These are phyloP conservation scores for Neoarthrinium moseri DNA, from an alignment of 2,329 filamentous ascomycete species.

Conservation along the genomic window DNA sequence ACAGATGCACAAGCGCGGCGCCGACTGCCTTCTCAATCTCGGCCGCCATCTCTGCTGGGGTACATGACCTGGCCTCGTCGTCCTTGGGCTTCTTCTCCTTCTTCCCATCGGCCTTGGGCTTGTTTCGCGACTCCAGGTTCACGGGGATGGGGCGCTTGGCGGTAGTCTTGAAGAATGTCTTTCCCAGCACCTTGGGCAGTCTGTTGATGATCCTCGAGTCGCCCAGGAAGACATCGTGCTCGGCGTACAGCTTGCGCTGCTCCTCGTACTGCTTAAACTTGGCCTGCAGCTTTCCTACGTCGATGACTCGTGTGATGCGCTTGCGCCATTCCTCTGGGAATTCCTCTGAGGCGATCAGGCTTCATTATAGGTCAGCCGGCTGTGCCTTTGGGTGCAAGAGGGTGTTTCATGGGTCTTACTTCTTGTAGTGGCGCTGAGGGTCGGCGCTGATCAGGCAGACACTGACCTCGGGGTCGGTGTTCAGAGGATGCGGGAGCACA, in stretches of 20 bases:
- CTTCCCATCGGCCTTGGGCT: constrained; percentile 59
- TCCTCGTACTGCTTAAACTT: constrained; percentile 90
- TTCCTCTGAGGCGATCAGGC: constrained; percentile 72
- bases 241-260: constrained; percentile 75
- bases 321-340: constrained; percentile 67
- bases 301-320: constrained; percentile 75
- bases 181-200: constrained; percentile 78
- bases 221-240: constrained; percentile 92
- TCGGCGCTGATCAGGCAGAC: constrained; percentile 80
- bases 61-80: constrained; percentile 41
- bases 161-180: constrained; percentile 85
- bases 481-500: constrained; percentile 71
- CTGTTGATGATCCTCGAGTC: constrained; percentile 80
- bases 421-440: constrained; percentile 78
- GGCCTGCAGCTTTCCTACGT: constrained; percentile 73
- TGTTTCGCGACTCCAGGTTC: constrained; percentile 59
- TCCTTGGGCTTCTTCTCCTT: constrained; percentile 54
- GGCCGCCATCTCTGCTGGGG: constrained; percentile 67
- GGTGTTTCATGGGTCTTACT: neutral
- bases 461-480: constrained; percentile 47
- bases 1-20: constrained; percentile 78
- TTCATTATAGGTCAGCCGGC: constrained; percentile 24
- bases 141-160: constrained; percentile 86
- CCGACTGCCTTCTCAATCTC: constrained; percentile 78
- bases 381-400: neutral